These are phyloP conservation scores for Fistulinella staudtii DNA, from an alignment of 1,284 basidiomycete genomes.

Conservation along the genomic window DNA sequence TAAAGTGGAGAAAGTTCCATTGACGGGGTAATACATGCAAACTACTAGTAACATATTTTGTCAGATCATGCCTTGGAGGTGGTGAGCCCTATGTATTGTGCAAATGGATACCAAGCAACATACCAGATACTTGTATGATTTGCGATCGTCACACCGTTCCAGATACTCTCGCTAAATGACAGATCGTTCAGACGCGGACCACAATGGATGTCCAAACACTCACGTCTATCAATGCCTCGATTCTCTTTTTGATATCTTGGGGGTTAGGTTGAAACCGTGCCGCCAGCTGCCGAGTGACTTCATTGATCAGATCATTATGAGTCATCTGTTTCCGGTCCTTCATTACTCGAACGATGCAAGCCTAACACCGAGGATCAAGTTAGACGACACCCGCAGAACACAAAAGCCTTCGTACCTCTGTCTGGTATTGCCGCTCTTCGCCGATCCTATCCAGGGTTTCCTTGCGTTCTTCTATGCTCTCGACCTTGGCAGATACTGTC, in stretches of 20 bases:
- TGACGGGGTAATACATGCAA: too few species aligned
- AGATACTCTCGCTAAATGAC: constrained; percentile 68
- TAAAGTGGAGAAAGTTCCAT: too few species aligned
- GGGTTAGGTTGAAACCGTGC: constrained; percentile 86
- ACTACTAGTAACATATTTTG: too few species aligned
- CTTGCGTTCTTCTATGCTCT: constrained; percentile 82
- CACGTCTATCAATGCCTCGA: constrained; percentile 94
- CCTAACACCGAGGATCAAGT: constrained; percentile 45
- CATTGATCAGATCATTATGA: constrained; percentile 88
- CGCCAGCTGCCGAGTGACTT: constrained; percentile 85
- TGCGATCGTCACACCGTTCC: constrained; percentile 74
- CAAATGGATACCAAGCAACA: constrained; percentile 10
- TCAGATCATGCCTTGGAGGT: constrained; percentile 25
- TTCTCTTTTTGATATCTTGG: constrained; percentile 86
- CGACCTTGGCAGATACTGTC: constrained; percentile 84
- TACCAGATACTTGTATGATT: constrained; percentile 78
- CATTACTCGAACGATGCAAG: constrained; percentile 97
- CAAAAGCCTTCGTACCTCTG: constrained; percentile 60
- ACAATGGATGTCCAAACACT: constrained; percentile 14
- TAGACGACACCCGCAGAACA: constrained; percentile 4
- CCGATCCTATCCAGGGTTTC: constrained; percentile 92
- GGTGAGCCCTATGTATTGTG: too few species aligned
- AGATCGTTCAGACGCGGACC: constrained; percentile 4
- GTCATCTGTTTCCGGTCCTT: constrained; percentile 90
- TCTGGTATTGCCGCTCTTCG: constrained; percentile 88